These are phyloP conservation scores for Rhodomyrtus psidioides DNA, from an alignment of 441 rosid species.

Conservation along the genomic window DNA sequence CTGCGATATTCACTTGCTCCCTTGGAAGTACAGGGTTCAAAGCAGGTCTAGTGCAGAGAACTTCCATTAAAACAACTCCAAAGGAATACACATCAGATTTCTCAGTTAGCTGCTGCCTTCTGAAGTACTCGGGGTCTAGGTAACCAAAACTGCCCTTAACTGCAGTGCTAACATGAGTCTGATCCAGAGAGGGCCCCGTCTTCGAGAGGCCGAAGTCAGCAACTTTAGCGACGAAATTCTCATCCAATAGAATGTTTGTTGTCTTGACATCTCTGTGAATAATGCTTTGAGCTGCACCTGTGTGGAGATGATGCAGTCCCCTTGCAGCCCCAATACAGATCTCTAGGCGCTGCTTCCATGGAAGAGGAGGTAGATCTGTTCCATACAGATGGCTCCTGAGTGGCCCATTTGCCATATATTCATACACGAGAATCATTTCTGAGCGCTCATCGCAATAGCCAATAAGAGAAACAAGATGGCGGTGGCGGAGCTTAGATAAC, in stretches of 20 bases:
- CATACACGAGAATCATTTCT: constrained; percentile 92
- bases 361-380: constrained; percentile 64
- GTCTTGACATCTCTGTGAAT: constrained; percentile 98
- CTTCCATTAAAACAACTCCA: constrained; percentile 96
- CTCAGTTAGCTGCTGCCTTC: constrained; percentile 93
- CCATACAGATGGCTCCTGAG: constrained; percentile 93
- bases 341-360: constrained; percentile 95
- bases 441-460: constrained; percentile 94
- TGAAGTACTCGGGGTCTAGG: constrained; percentile 94
- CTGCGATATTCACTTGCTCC: constrained; percentile 96
- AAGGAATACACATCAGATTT: constrained; percentile 96
- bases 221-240: constrained; percentile 87
- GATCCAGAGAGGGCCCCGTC: constrained; percentile 86
- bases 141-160: constrained; percentile 99
- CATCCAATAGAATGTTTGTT: constrained; percentile 89
- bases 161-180: constrained; percentile 97
- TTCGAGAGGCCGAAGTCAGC: constrained; percentile 99
- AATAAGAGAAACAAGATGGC: constrained; percentile 95
- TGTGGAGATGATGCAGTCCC: constrained; percentile 93
- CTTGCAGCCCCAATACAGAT: constrained; percentile 96
- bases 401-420: constrained; percentile 98
- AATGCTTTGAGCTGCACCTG: constrained; percentile 91
- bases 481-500: constrained; percentile 92
- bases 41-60: constrained; percentile 91
- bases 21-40: constrained; percentile 89